Conservation (phyloP, 1,139 yeast genomes). For the Candida tropicalis region DNA sequence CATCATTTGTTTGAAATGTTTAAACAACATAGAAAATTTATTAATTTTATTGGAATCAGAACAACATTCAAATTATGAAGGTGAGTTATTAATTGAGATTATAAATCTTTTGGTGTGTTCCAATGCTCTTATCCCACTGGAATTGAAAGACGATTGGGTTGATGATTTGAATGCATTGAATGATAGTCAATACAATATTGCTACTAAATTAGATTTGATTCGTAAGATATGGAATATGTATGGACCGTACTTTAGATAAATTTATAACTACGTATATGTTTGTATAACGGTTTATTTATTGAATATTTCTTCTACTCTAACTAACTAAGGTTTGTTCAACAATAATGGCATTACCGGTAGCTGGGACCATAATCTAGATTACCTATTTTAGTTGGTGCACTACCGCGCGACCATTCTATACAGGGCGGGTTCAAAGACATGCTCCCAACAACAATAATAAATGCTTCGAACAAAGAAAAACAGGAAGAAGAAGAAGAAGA, state of each 20-base stretch:
- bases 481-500: neutral
- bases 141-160: conserved; percentile 51
- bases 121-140: conserved; percentile 47
- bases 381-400: neutral
- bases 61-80: conserved; percentile 42
- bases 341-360: too few relatives aligned
- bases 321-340: too few relatives aligned
- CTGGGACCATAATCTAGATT: too few relatives aligned
- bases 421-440: neutral
- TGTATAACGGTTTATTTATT: too few relatives aligned
- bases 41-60: conserved; percentile 29
- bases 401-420: conserved; percentile 2
- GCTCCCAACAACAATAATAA: neutral
- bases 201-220: conserved; percentile 45
- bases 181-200: conserved; percentile 27
- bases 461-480: neutral
- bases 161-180: conserved; percentile 58
- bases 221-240: conserved; percentile 60
- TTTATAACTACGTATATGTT: too few relatives aligned
- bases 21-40: conserved; percentile 62
- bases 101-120: conserved; percentile 56
- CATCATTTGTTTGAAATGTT: conserved; percentile 48
- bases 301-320: too few relatives aligned
- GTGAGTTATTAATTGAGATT: conserved; percentile 60
- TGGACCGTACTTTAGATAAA: conserved; percentile 39